These are phyloP conservation scores for Saccharomycopsis hybrid DNA, from an alignment of 1,139 yeast genomes.

Conservation along the genomic window DNA sequence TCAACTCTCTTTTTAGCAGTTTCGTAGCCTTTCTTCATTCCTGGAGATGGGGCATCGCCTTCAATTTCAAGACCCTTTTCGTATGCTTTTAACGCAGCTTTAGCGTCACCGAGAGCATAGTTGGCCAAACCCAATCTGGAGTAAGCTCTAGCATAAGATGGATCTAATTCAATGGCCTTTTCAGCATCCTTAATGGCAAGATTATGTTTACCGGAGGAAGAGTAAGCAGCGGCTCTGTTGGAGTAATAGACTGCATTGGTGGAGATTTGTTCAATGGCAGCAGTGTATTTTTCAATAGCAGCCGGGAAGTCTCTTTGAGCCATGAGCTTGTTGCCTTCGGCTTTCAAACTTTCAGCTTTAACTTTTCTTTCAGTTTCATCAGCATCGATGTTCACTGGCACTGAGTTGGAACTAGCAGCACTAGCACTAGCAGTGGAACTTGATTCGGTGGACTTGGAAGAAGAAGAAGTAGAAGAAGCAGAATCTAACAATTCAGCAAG, in stretches of 20 bases:
- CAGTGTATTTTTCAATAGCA: constrained; percentile 73
- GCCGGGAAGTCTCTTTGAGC: constrained; percentile 62
- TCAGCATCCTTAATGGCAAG: constrained; percentile 81
- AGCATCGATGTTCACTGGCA: constrained; percentile 35
- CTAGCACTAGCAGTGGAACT: constrained; percentile 17
- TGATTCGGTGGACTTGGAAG: background rate
- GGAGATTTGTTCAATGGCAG: constrained; percentile 69
- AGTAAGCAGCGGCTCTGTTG: constrained; percentile 95
- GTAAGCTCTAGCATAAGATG: constrained; percentile 84
- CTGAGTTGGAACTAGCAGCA: constrained; percentile 23
- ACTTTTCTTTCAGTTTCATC: constrained; percentile 47
- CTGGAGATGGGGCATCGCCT: constrained; percentile 78
- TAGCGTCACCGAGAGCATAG: constrained; percentile 83
- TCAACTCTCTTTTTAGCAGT: constrained; percentile 84
- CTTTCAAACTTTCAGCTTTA: constrained; percentile 76
- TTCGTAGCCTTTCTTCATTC: constrained; percentile 90
- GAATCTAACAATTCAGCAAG: constrained; percentile 40
- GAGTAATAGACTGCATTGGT: constrained; percentile 80
- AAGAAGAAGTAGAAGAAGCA: constrained; percentile 24
- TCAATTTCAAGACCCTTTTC: constrained; percentile 80
- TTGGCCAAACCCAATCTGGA: constrained; percentile 92
- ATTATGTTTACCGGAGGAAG: constrained; percentile 68
- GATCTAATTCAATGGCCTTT: constrained; percentile 69
- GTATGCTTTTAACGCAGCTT: constrained; percentile 87
- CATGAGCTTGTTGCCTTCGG: constrained; percentile 88